These are phyloP conservation scores for Breynia disticha DNA, from an alignment of 441 rosid species.

Conservation along the genomic window DNA sequence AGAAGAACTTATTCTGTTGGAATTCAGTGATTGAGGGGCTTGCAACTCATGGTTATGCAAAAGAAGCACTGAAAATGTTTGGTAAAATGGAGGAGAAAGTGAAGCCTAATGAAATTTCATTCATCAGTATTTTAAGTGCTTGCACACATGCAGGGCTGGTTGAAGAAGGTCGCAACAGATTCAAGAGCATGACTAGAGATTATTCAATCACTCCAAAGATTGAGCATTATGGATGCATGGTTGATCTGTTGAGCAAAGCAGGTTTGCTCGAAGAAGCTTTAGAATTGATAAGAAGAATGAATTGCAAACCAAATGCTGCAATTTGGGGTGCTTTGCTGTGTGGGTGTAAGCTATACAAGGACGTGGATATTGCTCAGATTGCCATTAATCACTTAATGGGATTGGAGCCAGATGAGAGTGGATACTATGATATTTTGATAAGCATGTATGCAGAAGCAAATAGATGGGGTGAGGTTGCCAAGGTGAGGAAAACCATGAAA, in stretches of 20 bases:
- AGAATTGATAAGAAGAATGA: not conserved
- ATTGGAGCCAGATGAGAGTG: slow-evolving; percentile 12
- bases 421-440: slow-evolving; percentile 6
- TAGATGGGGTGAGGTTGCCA: slow-evolving; percentile 11
- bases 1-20: slow-evolving; percentile 6
- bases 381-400: slow-evolving; percentile 3
- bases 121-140: slow-evolving; percentile 18
- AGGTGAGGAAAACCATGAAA: slow-evolving; percentile 6
- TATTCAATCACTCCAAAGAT: not conserved
- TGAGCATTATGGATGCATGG: slow-evolving; percentile 10
- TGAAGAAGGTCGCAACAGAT: slow-evolving; percentile 9
- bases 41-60: slow-evolving; percentile 17
- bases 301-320: slow-evolving; percentile 11
- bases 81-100: slow-evolving; percentile 4
- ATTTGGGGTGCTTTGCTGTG: slow-evolving; percentile 19
- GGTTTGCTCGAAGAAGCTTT: slow-evolving; percentile 3
- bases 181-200: not conserved
- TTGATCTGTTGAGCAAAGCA: slow-evolving; percentile 9
- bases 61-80: slow-evolving; percentile 3
- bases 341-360: slow-evolving; percentile 4
- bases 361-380: slow-evolving; percentile 6
- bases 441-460: slow-evolving; percentile 11
- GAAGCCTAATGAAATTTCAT: slow-evolving; percentile 11
- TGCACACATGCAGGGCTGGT: slow-evolving; percentile 22
- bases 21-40: slow-evolving; percentile 20